These are phyloP conservation scores for Ambispora gerdemannii DNA, from an alignment of 192 early-diverging fungal species.

Conservation along the genomic window DNA sequence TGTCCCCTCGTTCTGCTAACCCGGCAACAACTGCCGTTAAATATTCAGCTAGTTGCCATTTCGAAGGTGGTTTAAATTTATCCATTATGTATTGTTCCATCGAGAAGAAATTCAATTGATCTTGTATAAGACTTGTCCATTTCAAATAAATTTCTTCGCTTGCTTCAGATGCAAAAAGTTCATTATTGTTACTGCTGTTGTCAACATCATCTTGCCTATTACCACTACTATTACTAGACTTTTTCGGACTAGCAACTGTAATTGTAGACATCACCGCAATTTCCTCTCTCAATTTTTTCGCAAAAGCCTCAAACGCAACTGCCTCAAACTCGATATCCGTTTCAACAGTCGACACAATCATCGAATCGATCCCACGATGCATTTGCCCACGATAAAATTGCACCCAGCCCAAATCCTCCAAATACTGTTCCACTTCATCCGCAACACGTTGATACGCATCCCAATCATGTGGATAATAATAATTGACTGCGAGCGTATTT, in stretches of 20 bases:
- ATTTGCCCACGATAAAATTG: conserved; percentile 32
- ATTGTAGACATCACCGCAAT: conserved; percentile 23
- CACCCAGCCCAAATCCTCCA: conserved; percentile 30
- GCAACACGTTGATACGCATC: conserved; percentile 21
- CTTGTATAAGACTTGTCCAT: conserved; percentile 31
- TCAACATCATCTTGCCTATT: neutral
- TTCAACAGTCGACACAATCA: conserved; percentile 24
- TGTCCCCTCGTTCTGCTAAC: no score
- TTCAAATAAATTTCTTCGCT: conserved; percentile 18
- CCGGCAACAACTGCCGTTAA: conserved; percentile 24
- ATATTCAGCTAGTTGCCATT: conserved; percentile 31
- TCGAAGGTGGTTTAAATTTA: conserved; percentile 31
- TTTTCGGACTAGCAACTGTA: conserved; percentile 18
- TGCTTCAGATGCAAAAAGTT: conserved; percentile 20
- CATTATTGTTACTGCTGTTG: neutral
- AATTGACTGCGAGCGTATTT: conserved; percentile 29
- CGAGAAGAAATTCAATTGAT: conserved; percentile 28
- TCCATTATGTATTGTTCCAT: conserved; percentile 28
- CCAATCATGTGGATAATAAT: conserved; percentile 30
- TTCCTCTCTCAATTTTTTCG: conserved; percentile 24
- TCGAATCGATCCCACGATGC: conserved; percentile 28
- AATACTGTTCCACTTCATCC: conserved; percentile 26
- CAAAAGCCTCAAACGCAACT: conserved; percentile 26
- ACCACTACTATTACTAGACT: neutral
- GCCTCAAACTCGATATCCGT: conserved; percentile 30